Percentiles rank a stretch among this genome's conserved stretches.
Conservation (phyloP, 192 early-diverging fungal species). For the Mortierella hygrophila region DNA sequence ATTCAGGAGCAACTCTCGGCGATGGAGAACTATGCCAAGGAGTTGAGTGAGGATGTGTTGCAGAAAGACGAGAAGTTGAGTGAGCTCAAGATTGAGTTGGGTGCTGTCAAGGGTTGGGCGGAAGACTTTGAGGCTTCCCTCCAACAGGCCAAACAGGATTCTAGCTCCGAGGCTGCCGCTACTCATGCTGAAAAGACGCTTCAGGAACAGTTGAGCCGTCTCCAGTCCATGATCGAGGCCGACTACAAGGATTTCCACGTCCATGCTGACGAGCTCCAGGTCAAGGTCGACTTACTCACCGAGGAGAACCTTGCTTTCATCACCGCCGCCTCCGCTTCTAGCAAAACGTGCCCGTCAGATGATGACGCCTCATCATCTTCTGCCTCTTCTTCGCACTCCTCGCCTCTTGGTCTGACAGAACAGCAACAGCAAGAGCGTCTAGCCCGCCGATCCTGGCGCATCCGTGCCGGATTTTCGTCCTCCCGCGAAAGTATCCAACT, state of each 20-base stretch:
- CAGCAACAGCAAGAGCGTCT: neutral
- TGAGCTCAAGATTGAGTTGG: slow-evolving; percentile 6
- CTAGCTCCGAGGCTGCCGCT: neutral
- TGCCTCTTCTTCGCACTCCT: neutral
- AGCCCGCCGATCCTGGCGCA: neutral
- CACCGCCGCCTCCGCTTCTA: neutral
- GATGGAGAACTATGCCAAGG: slow-evolving; percentile 42
- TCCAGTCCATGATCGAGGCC: slow-evolving; percentile 27
- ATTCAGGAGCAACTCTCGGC: slow-evolving; percentile 3
- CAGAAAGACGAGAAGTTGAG: slow-evolving; percentile 28
- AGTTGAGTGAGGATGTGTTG: slow-evolving; percentile 33
- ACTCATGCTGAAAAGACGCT: neutral
- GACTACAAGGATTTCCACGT: slow-evolving; percentile 28
- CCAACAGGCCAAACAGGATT: neutral
- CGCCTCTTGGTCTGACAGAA: neutral
- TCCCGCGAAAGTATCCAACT: slow-evolving; percentile 8
- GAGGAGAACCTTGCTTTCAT: slow-evolving; percentile 10
- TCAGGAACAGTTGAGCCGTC: slow-evolving; percentile 7
- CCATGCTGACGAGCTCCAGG: neutral
- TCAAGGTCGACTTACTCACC: slow-evolving; percentile 10
- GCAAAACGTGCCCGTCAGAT: neutral
- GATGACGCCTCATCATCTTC: neutral
- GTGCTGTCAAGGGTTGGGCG: slow-evolving; percentile 17
- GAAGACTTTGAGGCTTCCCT: slow-evolving; percentile 24
- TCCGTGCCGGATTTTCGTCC: no score